Conservation (phyloP, 495 filamentous ascomycete genomes). For the Hypoxylon trugodes region DNA sequence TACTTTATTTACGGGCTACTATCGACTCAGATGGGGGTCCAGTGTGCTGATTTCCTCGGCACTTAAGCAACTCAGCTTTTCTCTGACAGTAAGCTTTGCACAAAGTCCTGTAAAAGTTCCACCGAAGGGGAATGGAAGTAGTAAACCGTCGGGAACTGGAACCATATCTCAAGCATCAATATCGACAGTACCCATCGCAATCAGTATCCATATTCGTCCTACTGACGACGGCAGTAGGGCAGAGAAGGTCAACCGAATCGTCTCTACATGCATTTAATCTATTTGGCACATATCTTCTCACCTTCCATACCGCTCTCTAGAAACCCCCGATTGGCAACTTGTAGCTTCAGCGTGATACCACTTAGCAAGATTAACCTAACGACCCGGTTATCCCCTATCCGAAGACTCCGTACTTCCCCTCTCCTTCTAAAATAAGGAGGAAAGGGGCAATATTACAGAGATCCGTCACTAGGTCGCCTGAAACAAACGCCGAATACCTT, state of each 20-base stretch:
- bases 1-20: not conserved
- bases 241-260: not conserved
- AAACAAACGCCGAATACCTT: not conserved
- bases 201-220: not conserved
- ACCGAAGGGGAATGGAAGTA: conserved; percentile 1
- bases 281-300: not conserved
- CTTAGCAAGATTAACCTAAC: too few species aligned
- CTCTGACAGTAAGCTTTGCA: conserved; percentile 30
- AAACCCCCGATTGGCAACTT: not conserved
- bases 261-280: conserved; percentile 1
- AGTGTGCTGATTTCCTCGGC: not conserved
- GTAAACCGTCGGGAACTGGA: not conserved
- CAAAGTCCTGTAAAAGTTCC: conserved; percentile 5
- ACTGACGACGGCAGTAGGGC: not conserved
- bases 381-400: not conserved
- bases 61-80: not conserved
- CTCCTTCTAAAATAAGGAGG: not conserved
- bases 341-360: not conserved
- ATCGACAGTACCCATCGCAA: not conserved
- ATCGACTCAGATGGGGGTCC: not conserved
- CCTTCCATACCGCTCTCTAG: not conserved
- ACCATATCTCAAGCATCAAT: not conserved
- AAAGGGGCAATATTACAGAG: not conserved
- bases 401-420: conserved; percentile 3
- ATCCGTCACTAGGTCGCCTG: not conserved